Conservation (phyloP, 352 stramenopile genomes). For the Pseudoperonospora humuli region DNA sequence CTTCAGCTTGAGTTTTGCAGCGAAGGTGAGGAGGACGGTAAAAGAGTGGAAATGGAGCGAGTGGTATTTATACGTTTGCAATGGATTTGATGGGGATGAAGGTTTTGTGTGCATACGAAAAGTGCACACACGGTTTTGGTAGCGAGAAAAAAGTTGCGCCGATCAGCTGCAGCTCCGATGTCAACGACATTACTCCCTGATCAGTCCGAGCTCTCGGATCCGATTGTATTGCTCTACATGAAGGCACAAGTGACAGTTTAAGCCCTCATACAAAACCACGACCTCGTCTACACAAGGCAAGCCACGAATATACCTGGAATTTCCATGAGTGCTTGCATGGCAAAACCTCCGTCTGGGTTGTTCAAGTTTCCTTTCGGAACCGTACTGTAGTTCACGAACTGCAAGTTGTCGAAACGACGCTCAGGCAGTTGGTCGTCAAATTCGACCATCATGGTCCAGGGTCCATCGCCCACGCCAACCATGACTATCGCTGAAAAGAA, state of each 20-base stretch:
- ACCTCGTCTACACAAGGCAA: neutral
- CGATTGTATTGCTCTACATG: constrained; percentile 50
- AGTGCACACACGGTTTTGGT: too few species aligned
- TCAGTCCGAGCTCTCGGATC: constrained; percentile 39
- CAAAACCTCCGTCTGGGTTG: constrained; percentile 36
- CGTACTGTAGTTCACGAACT: constrained; percentile 77
- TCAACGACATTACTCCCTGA: constrained; percentile 18
- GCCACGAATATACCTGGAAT: constrained; percentile 36
- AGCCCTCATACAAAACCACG: constrained; percentile 24
- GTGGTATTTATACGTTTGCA: too few species aligned
- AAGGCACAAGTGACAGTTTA: neutral
- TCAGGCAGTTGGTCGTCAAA: constrained; percentile 66
- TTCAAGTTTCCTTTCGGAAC: constrained; percentile 30
- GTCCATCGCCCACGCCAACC: constrained; percentile 68
- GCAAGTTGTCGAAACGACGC: constrained; percentile 76
- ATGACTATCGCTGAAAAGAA: constrained; percentile 36
- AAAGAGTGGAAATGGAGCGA: too few species aligned
- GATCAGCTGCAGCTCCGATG: neutral
- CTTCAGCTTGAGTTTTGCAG: too few species aligned
- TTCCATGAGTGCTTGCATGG: constrained; percentile 39
- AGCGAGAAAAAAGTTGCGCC: too few species aligned
- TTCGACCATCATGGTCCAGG: constrained; percentile 69
- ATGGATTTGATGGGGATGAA: too few species aligned
- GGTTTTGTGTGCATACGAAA: too few species aligned
- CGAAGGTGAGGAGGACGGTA: too few species aligned